Percentiles rank a stretch among this genome's conserved stretches.
Evolutionary conservation across 2,329 filamentous ascomycete genomes (phyloP).

Genomic region (Penicillium janthinellum): DNA sequence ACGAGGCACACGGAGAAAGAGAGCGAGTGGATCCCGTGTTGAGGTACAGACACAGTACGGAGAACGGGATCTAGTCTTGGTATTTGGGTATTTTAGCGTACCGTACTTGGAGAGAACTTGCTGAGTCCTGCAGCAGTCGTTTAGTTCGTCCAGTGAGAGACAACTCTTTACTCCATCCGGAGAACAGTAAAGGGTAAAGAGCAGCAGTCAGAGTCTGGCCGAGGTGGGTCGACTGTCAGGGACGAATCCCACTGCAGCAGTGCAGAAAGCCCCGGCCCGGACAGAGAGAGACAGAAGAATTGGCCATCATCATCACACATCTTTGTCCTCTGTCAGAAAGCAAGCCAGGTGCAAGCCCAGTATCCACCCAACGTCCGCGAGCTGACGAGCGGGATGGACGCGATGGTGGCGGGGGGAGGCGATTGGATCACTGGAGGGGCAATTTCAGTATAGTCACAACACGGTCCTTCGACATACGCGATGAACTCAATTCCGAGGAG

Average conservation of each 20-base stretch:
- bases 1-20: not conserved
- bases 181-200: not conserved
- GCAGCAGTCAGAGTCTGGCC: not conserved
- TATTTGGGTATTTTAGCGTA: not conserved
- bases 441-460: not conserved
- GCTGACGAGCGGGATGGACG: conserved; percentile 1
- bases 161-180: not conserved
- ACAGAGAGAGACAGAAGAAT: not conserved
- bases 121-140: not conserved
- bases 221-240: not conserved
- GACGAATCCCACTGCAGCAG: conserved; percentile 2
- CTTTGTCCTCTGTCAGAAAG: not conserved
- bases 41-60: not conserved
- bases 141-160: not conserved
- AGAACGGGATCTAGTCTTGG: not conserved
- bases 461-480: not conserved
- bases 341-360: not conserved
- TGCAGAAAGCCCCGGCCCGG: not conserved
- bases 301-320: not conserved
- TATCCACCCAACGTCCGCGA: not conserved
- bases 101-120: not conserved
- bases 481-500: conserved; percentile 7
- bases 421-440: conserved; percentile 4
- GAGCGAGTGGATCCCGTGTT: not conserved
- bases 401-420: not conserved